Evolutionary conservation across 176 grass and related monocot genomes (phyloP).

Genomic region (Puya raimondii): DNA sequence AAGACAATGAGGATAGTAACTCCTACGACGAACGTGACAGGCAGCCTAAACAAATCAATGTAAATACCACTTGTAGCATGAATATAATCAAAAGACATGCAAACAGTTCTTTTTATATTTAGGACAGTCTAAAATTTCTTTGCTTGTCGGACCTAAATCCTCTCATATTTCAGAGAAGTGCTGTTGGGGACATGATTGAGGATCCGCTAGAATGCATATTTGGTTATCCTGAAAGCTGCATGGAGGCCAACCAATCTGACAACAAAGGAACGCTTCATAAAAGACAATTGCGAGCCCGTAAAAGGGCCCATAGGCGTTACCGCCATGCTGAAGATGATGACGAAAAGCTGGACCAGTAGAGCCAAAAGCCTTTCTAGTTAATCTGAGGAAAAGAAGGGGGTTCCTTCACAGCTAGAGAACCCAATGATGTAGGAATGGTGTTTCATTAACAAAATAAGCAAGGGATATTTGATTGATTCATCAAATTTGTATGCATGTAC

Average conservation of each 20-base stretch:
- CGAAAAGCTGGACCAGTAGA: not conserved
- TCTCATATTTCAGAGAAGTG: constrained; percentile 16
- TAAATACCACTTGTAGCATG: constrained; percentile 4
- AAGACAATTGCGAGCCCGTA: constrained; percentile 23
- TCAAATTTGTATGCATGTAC: not conserved
- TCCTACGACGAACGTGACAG: constrained; percentile 3
- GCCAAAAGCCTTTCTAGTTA: not conserved
- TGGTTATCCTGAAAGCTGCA: constrained; percentile 26
- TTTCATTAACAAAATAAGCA: not conserved
- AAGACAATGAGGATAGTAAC: constrained; percentile 24
- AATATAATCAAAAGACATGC: not conserved
- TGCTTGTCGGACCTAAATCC: not conserved
- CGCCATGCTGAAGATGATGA: constrained; percentile 2
- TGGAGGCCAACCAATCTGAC: constrained; percentile 32
- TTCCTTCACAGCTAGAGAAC: not conserved
- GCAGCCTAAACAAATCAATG: constrained; percentile 21
- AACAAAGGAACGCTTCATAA: constrained; percentile 9
- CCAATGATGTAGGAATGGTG: not conserved
- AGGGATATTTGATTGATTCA: no score
- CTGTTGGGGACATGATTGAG: constrained; percentile 38
- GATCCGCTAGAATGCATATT: constrained; percentile 63
- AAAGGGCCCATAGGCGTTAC: constrained; percentile 26
- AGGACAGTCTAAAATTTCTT: not conserved
- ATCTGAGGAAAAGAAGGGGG: not conserved
- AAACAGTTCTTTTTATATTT: not conserved